phyloP scores from a whole-genome alignment of 768 basidiomycete genomes.

The Cystobasidium ongulense region DNA sequence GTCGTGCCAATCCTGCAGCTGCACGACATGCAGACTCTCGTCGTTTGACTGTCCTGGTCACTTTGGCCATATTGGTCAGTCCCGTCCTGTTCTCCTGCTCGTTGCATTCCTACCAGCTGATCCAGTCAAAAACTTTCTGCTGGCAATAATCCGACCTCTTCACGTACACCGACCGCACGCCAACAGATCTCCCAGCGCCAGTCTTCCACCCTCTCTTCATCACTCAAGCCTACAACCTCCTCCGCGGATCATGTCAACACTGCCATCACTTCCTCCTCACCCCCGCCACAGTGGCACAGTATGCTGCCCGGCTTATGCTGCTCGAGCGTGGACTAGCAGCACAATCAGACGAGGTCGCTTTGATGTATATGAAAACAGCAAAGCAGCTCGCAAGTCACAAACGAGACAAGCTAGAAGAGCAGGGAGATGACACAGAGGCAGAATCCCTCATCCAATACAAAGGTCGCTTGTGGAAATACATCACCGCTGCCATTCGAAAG shows the following conservation, averaged over 20 bases:
- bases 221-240: constrained; percentile 73
- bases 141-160: not conserved
- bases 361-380: constrained; percentile 46
- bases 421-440: constrained; percentile 43
- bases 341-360: constrained; percentile 68
- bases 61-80: constrained; percentile 76
- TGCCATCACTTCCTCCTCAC: constrained; percentile 85
- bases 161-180: not conserved
- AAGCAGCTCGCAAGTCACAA: constrained; percentile 46
- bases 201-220: constrained; percentile 97
- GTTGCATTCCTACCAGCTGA: not conserved
- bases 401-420: constrained; percentile 41
- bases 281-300: constrained; percentile 71
- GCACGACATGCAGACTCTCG: constrained; percentile 81
- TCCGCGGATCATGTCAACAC: constrained; percentile 82
- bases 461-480: constrained; percentile 8
- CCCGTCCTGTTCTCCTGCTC: not conserved
- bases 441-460: constrained; percentile 43
- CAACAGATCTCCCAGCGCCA: constrained; percentile 66
- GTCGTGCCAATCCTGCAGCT: constrained; percentile 52
- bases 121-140: not conserved
- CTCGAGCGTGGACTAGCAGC: constrained; percentile 81
- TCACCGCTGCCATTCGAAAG: not conserved
- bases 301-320: constrained; percentile 72
- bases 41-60: constrained; percentile 96